These are phyloP conservation scores for Metschnikowia shivogae DNA, from an alignment of 805 yeast genomes.

Conservation along the genomic window DNA sequence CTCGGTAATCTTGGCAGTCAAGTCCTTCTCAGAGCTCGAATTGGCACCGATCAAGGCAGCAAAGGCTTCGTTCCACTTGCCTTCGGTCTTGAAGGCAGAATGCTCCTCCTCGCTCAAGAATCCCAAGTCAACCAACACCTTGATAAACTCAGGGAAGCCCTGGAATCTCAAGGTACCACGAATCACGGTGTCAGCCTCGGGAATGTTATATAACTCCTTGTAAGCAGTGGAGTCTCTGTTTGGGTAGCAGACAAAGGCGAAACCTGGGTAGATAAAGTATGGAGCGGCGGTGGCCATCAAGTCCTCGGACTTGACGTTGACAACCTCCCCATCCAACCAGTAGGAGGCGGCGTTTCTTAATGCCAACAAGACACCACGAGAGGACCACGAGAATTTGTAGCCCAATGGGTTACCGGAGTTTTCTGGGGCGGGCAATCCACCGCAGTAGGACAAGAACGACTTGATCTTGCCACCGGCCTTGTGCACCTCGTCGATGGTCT, in stretches of 20 bases:
- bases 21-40: constrained; percentile 66
- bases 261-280: constrained; percentile 93
- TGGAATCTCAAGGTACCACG: constrained; percentile 98
- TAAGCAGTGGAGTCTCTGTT: constrained; percentile 96
- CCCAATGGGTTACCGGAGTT: constrained; percentile 97
- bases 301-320: constrained; percentile 77
- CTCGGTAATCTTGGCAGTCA: constrained; percentile 68
- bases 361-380: constrained; percentile 95
- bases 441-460: constrained; percentile 94
- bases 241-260: constrained; percentile 91
- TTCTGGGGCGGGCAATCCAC: constrained; percentile 98
- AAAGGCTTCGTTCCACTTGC: constrained; percentile 88
- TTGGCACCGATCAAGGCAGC: constrained; percentile 70
- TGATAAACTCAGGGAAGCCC: constrained; percentile 98
- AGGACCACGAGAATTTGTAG: constrained; percentile 98
- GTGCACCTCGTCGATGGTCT: constrained; percentile 97
- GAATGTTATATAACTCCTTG: constrained; percentile 87
- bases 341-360: constrained; percentile 89
- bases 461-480: constrained; percentile 84
- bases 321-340: constrained; percentile 82
- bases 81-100: constrained; percentile 50
- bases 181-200: constrained; percentile 94
- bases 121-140: constrained; percentile 91
- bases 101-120: constrained; percentile 75
- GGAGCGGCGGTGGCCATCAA: constrained; percentile 95